Base-by-base conservation (phyloP, 2,329 filamentous ascomycete species). In the Claviceps humidiphila region DNA sequence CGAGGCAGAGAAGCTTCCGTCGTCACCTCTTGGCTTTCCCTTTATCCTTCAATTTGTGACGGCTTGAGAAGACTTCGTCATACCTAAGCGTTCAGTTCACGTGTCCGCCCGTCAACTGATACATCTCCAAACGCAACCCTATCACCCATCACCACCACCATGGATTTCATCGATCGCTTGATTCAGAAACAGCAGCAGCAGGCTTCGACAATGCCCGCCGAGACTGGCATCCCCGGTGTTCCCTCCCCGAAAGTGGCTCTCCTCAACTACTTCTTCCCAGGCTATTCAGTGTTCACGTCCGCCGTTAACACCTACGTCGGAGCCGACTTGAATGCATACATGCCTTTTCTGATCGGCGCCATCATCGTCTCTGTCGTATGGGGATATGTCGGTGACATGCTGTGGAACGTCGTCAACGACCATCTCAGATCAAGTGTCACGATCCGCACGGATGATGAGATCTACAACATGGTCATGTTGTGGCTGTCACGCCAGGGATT, bases 381-480 rank as follows among this genome's bases (percentile, higher is more conserved):
- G 68, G 71, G 71, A 55, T 83, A 83, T 57, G 61, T 77, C 45
- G 72, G 67, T 50, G 64, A 69, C 2, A 75, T 73, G 58, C 53
- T 78, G 13, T 75, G 71, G 68, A 62, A 64, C 1, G 63, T 75
- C 41, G 56, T 82, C 34, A 71, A 76, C 43, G 59, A 68, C 5
- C 69, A 84, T 58, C 75, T 84, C 58, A 81, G 85, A 72, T 84
- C 79, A 3, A 78, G 76, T 1, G 82, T 83, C 17, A 78, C 83
- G 58, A 77, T 88, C 41, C 75, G 81, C 45, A 75, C 78, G 30
- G 82, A 87, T 53, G 84, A 88, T 58, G 84, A 87, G 62, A 78
- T 85, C 53, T 87, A 85, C 69, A 82, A 82, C 61, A 84, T 85
- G 60, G 60, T 87, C 42, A 85, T 87, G 81, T 74, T 73, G 26